phyloP scores from a whole-genome alignment of 139 green algal species.

The Asterochloris erici region DNA sequence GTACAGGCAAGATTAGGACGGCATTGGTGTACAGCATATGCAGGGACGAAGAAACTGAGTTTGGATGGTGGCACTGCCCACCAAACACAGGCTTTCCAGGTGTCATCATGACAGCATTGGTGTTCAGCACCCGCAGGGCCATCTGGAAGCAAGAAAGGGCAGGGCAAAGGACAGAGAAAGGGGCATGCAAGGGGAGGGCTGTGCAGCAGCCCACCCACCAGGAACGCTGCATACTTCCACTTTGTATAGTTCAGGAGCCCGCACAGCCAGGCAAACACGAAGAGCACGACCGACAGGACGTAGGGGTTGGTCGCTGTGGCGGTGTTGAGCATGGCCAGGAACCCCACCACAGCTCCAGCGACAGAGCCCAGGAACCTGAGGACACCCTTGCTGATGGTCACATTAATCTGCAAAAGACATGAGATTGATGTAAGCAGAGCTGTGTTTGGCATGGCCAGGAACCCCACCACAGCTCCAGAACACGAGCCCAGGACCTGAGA shows the following conservation, averaged over 20 bases:
- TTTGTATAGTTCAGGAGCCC: background rate
- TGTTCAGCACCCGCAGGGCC: too few relatives aligned
- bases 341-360: conserved; percentile 17
- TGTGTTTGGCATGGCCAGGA: too few relatives aligned
- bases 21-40: background rate
- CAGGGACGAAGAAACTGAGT: too few relatives aligned
- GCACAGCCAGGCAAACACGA: conserved; percentile 21
- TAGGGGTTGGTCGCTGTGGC: conserved; percentile 36
- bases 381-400: conserved; percentile 2
- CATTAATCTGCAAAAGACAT: background rate
- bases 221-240: conserved; percentile 9
- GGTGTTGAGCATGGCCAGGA: conserved; percentile 31
- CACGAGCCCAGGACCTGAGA: too few relatives aligned
- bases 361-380: conserved; percentile 5
- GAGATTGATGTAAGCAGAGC: too few relatives aligned
- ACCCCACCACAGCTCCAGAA: too few relatives aligned
- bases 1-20: conserved; percentile 11
- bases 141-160: too few relatives aligned
- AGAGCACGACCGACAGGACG: conserved; percentile 26
- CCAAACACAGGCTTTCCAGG: too few relatives aligned
- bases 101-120: too few relatives aligned
- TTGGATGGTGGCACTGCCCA: too few relatives aligned
- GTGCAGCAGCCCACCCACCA: background rate
- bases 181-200: too few relatives aligned
- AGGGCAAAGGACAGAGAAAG: too few relatives aligned